A percentile compares a stretch with the other conserved stretches of the same genome.
These are phyloP conservation scores for Chlorella sp. DNA, from an alignment of 139 green algal genomes.

Conservation along the genomic window DNA sequence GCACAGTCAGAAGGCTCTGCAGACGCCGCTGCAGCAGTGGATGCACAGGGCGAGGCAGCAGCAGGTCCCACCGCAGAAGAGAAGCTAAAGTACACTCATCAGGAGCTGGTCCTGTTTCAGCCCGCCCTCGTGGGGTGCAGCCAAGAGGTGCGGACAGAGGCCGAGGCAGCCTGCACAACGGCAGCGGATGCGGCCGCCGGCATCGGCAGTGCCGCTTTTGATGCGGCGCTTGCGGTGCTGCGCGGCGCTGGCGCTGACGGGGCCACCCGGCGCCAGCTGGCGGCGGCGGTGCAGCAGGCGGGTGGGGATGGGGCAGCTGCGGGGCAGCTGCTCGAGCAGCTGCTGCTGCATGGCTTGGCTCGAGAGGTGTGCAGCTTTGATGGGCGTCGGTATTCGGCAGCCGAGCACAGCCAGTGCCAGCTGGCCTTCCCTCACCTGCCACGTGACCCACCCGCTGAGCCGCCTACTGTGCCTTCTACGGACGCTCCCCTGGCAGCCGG, in stretches of 20 bases:
- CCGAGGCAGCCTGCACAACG: neutral
- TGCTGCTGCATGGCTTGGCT: conserved; percentile 30
- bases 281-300: neutral
- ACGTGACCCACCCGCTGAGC: neutral
- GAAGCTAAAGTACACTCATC: neutral
- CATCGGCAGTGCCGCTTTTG: neutral
- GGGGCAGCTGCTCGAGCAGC: neutral
- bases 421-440: conserved; percentile 29
- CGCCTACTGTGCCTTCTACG: neutral
- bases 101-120: conserved; percentile 35
- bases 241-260: neutral
- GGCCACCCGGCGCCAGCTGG: neutral
- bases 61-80: neutral
- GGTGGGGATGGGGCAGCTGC: neutral
- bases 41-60: neutral
- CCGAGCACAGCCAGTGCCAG: conserved; percentile 16
- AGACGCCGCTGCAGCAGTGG: neutral
- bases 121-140: conserved; percentile 21
- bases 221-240: neutral
- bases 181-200: neutral
- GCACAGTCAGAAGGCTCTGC: neutral
- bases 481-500: neutral
- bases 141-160: neutral
- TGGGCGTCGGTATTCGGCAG: neutral
- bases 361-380: neutral